Base-by-base conservation (phyloP, 805 yeast species). In the Limtongozyma cylindracea region DNA sequence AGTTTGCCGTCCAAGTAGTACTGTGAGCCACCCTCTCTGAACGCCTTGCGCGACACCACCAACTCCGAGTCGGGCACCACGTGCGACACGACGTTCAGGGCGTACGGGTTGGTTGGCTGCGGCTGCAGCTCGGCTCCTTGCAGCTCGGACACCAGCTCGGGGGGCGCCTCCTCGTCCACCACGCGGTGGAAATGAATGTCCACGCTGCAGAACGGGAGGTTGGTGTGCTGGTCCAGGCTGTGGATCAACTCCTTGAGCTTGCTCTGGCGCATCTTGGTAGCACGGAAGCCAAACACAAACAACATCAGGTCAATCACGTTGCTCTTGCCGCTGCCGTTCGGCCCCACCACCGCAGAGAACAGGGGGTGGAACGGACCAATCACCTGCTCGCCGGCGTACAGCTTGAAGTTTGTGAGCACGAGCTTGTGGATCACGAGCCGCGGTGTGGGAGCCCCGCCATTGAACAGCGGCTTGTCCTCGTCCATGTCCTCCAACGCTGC, bases 301-400 rank as follows among this genome's bases (percentile, higher is more conserved):
- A 91, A 57, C 56, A 88, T 66, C 4, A 95, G 78, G 41, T 91
- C 98, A 41, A 88, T 88, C 30, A 88, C 95, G 38, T 91, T 88
- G 10, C 96, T 82, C 45, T 88, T 88, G 3, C 99, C 99, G 8
- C 93, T 73, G 6, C 99, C 99, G 41, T 88, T 88, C 4, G 98
- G 98, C 0, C 99, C 99, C 9, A 88, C 95, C 8, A 88, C 91
- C 0, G 99, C 96, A 8, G 93, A 76, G 37, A 88, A 91, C 4
- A 91, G 77, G 17, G 82, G 47, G 34, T 88, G 73, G 43, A 88
- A 88, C 0, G 99, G 99, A 0, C 99, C 99, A 22, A 88, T 74
- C 5, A 63, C 62, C 45, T 88, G 96, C 10, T 57, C 49, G 0
- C 98, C 98, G 1, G 95, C 96, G 39, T 88, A 88, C 0, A 95